Percentiles rank a stretch among this genome's conserved stretches.
These are phyloP conservation scores for Avicennia marina DNA, from an alignment of 257 asterid species.

Conservation along the genomic window DNA sequence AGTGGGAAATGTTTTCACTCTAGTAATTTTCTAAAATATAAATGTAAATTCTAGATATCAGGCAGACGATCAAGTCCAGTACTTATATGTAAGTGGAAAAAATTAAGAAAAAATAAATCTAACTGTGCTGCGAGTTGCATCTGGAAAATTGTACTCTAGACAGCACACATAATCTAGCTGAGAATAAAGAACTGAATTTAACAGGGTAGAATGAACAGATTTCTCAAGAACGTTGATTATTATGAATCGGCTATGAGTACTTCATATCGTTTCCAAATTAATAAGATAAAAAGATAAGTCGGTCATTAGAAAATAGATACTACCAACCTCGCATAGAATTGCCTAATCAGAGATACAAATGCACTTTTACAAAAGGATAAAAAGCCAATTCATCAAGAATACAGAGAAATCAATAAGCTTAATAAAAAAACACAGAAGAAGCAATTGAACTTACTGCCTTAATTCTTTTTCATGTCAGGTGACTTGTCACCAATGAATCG, in stretches of 20 bases:
- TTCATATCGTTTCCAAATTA: not conserved
- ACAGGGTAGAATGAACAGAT: not conserved
- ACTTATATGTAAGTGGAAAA: no score
- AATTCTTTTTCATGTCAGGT: not conserved
- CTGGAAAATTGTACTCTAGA: slow-evolving; percentile 1
- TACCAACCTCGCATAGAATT: not conserved
- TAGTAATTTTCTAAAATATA: not conserved
- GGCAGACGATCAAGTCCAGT: not conserved
- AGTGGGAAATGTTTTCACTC: not conserved
- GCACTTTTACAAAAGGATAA: slow-evolving; percentile 10
- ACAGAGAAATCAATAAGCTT: not conserved
- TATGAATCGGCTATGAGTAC: not conserved
- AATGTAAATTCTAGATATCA: no score
- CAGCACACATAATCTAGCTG: slow-evolving; percentile 10
- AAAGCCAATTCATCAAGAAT: slow-evolving; percentile 9
- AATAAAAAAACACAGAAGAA: not conserved
- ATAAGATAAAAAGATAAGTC: not conserved
- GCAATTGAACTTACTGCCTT: slow-evolving; percentile 3
- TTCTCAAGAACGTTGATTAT: slow-evolving; percentile 17
- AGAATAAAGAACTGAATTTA: not conserved
- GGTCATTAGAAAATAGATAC: not conserved
- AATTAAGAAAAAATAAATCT: no score
- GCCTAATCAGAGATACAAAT: slow-evolving; percentile 25
- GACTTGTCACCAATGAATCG: slow-evolving; percentile 8
- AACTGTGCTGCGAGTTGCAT: not conserved